Evolutionary conservation across 768 basidiomycete genomes (phyloP).

Genomic region (Boletus tylopilopsis): DNA sequence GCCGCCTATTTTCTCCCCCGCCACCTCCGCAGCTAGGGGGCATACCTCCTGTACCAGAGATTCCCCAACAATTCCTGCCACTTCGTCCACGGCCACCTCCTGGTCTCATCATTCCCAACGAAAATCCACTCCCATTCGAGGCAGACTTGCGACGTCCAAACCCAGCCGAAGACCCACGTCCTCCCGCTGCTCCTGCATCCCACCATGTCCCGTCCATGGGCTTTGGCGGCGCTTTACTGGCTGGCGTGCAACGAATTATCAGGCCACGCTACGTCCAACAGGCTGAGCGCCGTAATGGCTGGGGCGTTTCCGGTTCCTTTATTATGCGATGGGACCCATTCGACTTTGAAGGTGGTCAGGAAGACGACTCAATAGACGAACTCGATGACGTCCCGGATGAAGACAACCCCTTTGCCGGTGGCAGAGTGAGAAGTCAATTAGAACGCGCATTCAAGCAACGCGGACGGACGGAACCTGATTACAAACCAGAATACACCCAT

Average conservation of each 20-base stretch:
- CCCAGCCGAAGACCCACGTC: slow-evolving; percentile 23
- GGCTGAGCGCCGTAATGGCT: slow-evolving; percentile 14
- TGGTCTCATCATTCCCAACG: slow-evolving; percentile 48
- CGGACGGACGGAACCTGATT: slow-evolving; percentile 36
- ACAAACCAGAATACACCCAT: slow-evolving; percentile 63
- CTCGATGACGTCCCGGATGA: slow-evolving; percentile 18
- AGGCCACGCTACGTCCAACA: slow-evolving; percentile 11
- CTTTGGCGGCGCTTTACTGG: slow-evolving; percentile 60
- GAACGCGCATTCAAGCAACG: slow-evolving; percentile 25
- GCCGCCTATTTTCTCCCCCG: slow-evolving; percentile 44
- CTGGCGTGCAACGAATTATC: slow-evolving; percentile 34
- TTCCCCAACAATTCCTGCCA: slow-evolving; percentile 40
- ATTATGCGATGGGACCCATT: slow-evolving; percentile 30
- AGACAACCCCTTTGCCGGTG: slow-evolving; percentile 3
- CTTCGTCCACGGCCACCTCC: slow-evolving; percentile 34
- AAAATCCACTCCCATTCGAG: slow-evolving; percentile 53
- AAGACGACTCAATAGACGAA: slow-evolving; percentile 12
- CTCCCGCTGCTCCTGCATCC: slow-evolving; percentile 44
- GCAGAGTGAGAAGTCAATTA: slow-evolving; percentile 18
- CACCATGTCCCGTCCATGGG: slow-evolving; percentile 59
- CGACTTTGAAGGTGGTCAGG: slow-evolving; percentile 15
- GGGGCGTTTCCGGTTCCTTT: slow-evolving; percentile 26
- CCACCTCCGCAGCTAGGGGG: slow-evolving; percentile 38
- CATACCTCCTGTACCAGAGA: slow-evolving; percentile 55
- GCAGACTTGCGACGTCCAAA: slow-evolving; percentile 22